These are phyloP conservation scores for Kockovaella imperatae DNA, from an alignment of 768 basidiomycete species.

Conservation along the genomic window DNA sequence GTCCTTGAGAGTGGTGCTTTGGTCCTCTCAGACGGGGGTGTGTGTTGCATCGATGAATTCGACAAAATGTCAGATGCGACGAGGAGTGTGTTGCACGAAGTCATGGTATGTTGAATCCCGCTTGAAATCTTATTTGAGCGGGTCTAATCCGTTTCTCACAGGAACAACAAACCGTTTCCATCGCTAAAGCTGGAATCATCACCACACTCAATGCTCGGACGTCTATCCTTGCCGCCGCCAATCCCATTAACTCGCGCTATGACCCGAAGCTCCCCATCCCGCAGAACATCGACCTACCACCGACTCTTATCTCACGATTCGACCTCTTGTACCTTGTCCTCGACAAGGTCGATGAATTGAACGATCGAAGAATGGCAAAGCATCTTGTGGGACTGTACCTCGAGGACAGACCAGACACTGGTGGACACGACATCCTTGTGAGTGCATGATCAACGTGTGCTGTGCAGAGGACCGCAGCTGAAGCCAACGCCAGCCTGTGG, in stretches of 20 bases:
- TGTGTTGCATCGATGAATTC: constrained; percentile 98
- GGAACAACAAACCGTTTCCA: constrained; percentile 99
- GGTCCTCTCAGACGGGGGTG: constrained; percentile 89
- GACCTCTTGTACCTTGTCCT: constrained; percentile 92
- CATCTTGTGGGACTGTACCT: constrained; percentile 90
- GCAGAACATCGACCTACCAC: constrained; percentile 92
- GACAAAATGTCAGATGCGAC: constrained; percentile 53
- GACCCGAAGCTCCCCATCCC: constrained; percentile 86
- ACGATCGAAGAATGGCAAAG: constrained; percentile 79
- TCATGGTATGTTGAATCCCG: constrained; percentile 43
- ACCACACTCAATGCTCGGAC: constrained; percentile 96
- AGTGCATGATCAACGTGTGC: constrained; percentile 26
- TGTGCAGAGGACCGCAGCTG: neutral
- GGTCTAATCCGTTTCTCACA: constrained; percentile 40
- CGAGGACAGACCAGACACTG: constrained; percentile 70
- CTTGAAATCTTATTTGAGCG: neutral
- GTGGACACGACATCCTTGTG: constrained; percentile 67
- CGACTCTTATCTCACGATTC: constrained; percentile 94
- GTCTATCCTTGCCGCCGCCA: constrained; percentile 94
- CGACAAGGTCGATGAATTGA: constrained; percentile 81
- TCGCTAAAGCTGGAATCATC: constrained; percentile 97
- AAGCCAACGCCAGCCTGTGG: constrained; percentile 57
- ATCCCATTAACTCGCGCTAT: constrained; percentile 93
- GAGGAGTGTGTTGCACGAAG: constrained; percentile 50
- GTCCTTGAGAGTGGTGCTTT: constrained; percentile 95